Percentiles rank a stretch among this genome's conserved stretches.
Conservation (phyloP, 2,329 filamentous ascomycete species). For the Exophiala sp. region DNA sequence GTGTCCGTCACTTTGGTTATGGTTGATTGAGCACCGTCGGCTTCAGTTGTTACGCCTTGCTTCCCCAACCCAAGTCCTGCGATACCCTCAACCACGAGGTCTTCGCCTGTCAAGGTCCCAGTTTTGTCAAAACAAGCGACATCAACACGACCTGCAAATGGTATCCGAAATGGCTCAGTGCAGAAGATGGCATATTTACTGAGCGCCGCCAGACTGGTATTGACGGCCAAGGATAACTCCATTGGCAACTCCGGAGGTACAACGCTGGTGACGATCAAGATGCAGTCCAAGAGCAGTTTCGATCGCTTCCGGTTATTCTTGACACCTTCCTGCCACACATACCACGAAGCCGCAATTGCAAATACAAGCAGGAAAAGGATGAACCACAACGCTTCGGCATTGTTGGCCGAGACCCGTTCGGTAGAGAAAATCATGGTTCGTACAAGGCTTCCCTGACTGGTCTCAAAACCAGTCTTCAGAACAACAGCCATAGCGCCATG, state of each 20-base stretch:
- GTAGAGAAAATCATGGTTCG: slow-evolving; percentile 99
- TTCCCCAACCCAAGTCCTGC: slow-evolving; percentile 75
- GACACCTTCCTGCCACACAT: slow-evolving; percentile 97
- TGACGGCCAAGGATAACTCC: slow-evolving; percentile 95
- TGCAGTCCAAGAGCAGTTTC: slow-evolving; percentile 92
- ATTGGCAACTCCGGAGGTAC: slow-evolving; percentile 98
- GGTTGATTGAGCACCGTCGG: slow-evolving; percentile 75
- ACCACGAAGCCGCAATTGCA: slow-evolving; percentile 95
- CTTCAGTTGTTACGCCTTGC: slow-evolving; percentile 59
- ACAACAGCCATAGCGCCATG: slow-evolving; percentile 91
- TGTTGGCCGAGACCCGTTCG: slow-evolving; percentile 97
- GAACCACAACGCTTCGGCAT: slow-evolving; percentile 91
- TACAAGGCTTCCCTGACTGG: slow-evolving; percentile 92
- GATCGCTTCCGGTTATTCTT: slow-evolving; percentile 90
- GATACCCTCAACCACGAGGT: slow-evolving; percentile 93
- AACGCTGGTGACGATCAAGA: slow-evolving; percentile 95
- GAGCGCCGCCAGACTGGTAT: slow-evolving; percentile 89
- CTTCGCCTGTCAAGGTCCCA: slow-evolving; percentile 90
- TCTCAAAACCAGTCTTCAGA: slow-evolving; percentile 97
- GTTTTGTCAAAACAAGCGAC: slow-evolving; percentile 99
- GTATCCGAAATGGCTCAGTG: slow-evolving; percentile 97
- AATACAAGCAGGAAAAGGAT: slow-evolving; percentile 95
- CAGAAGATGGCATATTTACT: slow-evolving; percentile 97
- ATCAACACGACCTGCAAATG: slow-evolving; percentile 90
- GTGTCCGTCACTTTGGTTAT: slow-evolving; percentile 66